These are phyloP conservation scores for Annona squamosa DNA, from an alignment of 164 flowering plant species.

Conservation along the genomic window DNA sequence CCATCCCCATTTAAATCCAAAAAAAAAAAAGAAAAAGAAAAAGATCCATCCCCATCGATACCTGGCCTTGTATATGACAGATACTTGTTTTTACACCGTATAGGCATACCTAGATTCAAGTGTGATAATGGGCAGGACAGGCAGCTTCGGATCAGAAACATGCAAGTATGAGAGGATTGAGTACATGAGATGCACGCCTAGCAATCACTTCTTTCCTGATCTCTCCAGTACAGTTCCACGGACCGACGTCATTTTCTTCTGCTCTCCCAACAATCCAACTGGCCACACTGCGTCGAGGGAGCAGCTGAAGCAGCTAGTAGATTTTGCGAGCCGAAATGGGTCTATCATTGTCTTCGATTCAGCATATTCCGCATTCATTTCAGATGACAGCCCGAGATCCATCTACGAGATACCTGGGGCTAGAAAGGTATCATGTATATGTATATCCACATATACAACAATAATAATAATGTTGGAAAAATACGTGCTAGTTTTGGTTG, in stretches of 20 bases:
- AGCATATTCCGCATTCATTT: conserved; percentile 65
- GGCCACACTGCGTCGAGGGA: conserved; percentile 63
- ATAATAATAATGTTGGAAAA: background rate
- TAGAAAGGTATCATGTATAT: conserved; percentile 39
- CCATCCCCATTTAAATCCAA: too few species aligned
- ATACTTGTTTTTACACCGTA: conserved; percentile 1
- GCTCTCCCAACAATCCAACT: conserved; percentile 94
- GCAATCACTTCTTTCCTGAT: conserved; percentile 69
- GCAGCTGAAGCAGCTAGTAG: conserved; percentile 65
- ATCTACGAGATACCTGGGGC: conserved; percentile 86
- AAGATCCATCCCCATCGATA: background rate
- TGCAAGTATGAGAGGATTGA: conserved; percentile 53
- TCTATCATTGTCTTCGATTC: conserved; percentile 77
- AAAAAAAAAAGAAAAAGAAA: background rate
- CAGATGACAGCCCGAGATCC: conserved; percentile 67
- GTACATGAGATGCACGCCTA: conserved; percentile 64
- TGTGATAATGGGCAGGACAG: conserved; percentile 70
- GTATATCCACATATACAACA: background rate
- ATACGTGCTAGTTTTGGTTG: background rate
- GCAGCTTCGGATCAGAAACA: conserved; percentile 33
- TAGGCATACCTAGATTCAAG: conserved; percentile 86
- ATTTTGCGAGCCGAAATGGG: conserved; percentile 66
- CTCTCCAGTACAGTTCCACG: conserved; percentile 31
- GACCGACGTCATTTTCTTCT: conserved; percentile 77
- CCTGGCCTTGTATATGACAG: background rate